Conservation (phyloP, 768 basidiomycete genomes). For the Phaeolepiota aurea region DNA sequence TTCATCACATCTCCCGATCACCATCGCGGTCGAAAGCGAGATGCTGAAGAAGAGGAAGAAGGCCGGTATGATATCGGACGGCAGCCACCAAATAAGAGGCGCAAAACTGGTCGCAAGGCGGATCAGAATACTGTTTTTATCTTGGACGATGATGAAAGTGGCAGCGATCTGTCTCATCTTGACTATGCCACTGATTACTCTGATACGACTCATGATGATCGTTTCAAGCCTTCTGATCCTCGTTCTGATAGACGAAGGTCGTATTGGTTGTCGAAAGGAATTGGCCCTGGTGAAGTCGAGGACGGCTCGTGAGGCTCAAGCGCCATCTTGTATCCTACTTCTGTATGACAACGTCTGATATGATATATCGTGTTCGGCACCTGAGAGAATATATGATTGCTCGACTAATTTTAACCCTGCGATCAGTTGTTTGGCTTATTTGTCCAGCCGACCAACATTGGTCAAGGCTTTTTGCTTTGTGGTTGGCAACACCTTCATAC, state of each 20-base stretch:
- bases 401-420: no score
- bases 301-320: no score
- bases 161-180: no score
- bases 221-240: conserved; percentile 7
- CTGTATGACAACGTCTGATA: no score
- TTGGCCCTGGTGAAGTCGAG: conserved; percentile 21
- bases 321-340: no score
- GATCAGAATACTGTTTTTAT: conserved; percentile 41
- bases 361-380: no score
- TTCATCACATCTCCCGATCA: conserved; percentile 13
- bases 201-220: conserved; percentile 7
- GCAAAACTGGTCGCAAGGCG: conserved; percentile 28
- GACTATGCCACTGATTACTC: conserved; percentile 13
- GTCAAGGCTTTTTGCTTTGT: no score
- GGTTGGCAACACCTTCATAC: no score
- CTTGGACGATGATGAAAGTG: conserved; percentile 35
- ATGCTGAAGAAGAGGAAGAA: conserved; percentile 36
- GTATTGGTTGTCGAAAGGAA: conserved; percentile 54
- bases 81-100: conserved; percentile 39
- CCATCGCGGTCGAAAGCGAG: conserved; percentile 6
- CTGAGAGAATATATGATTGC: neutral
- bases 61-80: conserved; percentile 51
- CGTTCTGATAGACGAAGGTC: conserved; percentile 32
- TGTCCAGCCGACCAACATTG: neutral
- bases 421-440: neutral